A percentile compares a stretch with the other conserved stretches of the same genome.
These are phyloP conservation scores for Cyberlindnera maclurae DNA, from an alignment of 805 yeast genomes.

Conservation along the genomic window DNA sequence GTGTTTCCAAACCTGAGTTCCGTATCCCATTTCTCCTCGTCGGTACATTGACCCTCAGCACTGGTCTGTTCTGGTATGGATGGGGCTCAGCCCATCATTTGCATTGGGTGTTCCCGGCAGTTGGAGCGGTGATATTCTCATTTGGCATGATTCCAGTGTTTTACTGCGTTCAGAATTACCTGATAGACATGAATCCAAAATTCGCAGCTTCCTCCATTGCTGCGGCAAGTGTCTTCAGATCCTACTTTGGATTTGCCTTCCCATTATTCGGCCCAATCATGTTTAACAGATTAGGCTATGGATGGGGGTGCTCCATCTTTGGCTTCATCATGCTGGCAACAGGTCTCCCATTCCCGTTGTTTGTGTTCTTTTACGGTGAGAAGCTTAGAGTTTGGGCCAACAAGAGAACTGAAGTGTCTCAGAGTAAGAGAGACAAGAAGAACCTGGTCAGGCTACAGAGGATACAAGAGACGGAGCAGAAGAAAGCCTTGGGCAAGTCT, in stretches of 20 bases:
- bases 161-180: constrained; percentile 58
- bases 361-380: constrained; percentile 51
- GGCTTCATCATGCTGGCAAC: constrained; percentile 48
- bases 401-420: constrained; percentile 37
- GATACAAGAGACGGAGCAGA: constrained; percentile 9
- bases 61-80: constrained; percentile 63
- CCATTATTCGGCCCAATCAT: constrained; percentile 57
- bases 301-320: constrained; percentile 65
- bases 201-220: constrained; percentile 66
- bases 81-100: constrained; percentile 56
- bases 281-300: constrained; percentile 52
- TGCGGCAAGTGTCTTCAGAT: constrained; percentile 62
- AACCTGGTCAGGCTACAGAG: constrained; percentile 30
- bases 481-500: too few relatives aligned
- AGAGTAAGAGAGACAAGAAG: constrained; percentile 37
- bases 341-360: constrained; percentile 63
- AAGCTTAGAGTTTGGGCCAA: constrained; percentile 53
- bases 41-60: constrained; percentile 46
- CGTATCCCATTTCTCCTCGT: constrained; percentile 45
- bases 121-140: constrained; percentile 57
- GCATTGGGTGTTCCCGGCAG: constrained; percentile 56
- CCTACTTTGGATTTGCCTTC: constrained; percentile 60
- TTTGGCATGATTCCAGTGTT: constrained; percentile 57
- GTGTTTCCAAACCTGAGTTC: constrained; percentile 55
- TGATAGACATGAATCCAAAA: constrained; percentile 64